These are phyloP conservation scores for Mycena capillaripes DNA, from an alignment of 768 basidiomycete genomes.

Conservation along the genomic window DNA sequence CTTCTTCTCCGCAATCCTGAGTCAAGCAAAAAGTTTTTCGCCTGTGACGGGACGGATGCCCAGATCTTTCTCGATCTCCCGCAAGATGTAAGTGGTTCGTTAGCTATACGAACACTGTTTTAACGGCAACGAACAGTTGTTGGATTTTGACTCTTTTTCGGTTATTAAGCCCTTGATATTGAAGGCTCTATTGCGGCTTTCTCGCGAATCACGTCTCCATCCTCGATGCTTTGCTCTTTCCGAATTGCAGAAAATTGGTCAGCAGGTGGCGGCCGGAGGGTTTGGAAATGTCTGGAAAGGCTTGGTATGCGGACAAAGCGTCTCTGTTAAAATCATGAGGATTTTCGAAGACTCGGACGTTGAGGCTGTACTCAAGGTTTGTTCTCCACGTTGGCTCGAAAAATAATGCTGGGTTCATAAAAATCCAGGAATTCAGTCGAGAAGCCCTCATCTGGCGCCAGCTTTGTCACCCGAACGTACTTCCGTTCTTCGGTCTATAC, in stretches of 20 bases:
- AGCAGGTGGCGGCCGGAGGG: slow-evolving; percentile 21
- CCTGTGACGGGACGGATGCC: not conserved
- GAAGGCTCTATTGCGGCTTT: slow-evolving; percentile 24
- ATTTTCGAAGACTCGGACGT: slow-evolving; percentile 11
- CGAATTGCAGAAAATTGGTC: not conserved
- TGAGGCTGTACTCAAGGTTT: slow-evolving; percentile 12
- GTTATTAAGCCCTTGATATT: not conserved
- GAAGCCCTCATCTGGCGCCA: slow-evolving; percentile 40
- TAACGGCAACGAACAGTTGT: slow-evolving; percentile 2
- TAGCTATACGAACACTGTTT: not conserved
- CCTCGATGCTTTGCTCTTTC: slow-evolving; percentile 18
- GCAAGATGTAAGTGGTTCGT: slow-evolving; percentile 10
- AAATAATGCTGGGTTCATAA: not conserved
- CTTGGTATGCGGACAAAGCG: slow-evolving; percentile 21
- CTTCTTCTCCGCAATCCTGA: not conserved
- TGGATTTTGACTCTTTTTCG: slow-evolving; percentile 11
- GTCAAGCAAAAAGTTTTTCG: slow-evolving; percentile 6
- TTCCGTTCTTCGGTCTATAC: slow-evolving; percentile 41
- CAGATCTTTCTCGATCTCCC: slow-evolving; percentile 27
- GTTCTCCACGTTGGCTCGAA: not conserved
- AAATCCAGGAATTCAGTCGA: slow-evolving; percentile 21
- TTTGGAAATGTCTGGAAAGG: slow-evolving; percentile 34
- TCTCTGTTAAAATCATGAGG: slow-evolving; percentile 35
- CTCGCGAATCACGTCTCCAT: slow-evolving; percentile 24
- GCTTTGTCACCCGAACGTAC: slow-evolving; percentile 38